Base-by-base conservation (phyloP, 1,139 yeast species). In the Hemisphaericaspora xylanilytica region DNA sequence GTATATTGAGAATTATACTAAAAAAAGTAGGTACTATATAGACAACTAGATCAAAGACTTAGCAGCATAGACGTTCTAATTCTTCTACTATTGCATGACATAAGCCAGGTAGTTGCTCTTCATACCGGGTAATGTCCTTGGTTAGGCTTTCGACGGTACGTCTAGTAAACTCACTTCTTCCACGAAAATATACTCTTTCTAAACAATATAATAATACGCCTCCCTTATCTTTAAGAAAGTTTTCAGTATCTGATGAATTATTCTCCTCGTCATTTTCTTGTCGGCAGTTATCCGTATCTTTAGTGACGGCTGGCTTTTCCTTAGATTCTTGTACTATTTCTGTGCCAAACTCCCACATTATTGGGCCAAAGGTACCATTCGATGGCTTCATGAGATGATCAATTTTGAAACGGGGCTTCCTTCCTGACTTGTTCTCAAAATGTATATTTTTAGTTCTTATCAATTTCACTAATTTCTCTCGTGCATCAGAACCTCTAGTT, bases 1-100 rank as follows among this genome's bases (percentile, higher is more conserved):
- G n/a, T n/a, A n/a, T 20, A 20, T 20, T 20, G 21, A 14, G 6
- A 27, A 25, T 11, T 25, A 11, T 25, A 25, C 12, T 25, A 25
- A 25, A 13, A 22, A 20, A 22, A 22, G 26, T 12, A 22, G 26
- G 11, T 4, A 8, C 26, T 22, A 25, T 5, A 25, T 25, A 25
- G 14, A 12, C 28, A 25, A 25, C 28, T 9, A 22, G 14, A 25
- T 5, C 8, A 24, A n/a, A 11, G 11, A 9, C 21, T 29, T 11
- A 17, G 12, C 18, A 17, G 18, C 31, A 21, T 7, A 35, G 27
- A 12, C 28, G 37, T 38, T 42, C 46, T 27, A 57, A 56, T 51
- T 82, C 88, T 56, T 81, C 86, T 25, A 80, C 63, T n/a, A 82
- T 65, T 0, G 85, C 85, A 43, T 78, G 81, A 40, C 78, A 62